phyloP scores from a whole-genome alignment of 2,329 filamentous ascomycete species.

The Talaromyces amestolkiae region DNA sequence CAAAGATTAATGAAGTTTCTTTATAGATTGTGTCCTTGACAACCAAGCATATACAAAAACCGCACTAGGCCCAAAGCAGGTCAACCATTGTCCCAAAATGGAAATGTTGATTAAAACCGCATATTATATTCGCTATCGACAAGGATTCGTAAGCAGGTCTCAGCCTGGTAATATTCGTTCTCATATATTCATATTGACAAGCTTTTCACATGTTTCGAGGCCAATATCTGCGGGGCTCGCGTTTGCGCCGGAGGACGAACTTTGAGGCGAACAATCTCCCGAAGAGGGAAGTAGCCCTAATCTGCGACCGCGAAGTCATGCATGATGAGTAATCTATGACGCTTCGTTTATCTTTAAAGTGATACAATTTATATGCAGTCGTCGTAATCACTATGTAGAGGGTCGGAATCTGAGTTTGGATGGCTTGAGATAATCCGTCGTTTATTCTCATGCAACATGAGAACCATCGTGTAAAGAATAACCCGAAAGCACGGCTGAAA shows the following conservation, averaged over 20 bases:
- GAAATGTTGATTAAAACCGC: neutral
- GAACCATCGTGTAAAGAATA: neutral
- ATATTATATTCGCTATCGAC: neutral
- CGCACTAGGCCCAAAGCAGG: neutral
- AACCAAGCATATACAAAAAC: neutral
- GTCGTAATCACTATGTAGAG: too few species aligned
- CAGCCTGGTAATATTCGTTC: neutral
- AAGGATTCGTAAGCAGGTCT: neutral
- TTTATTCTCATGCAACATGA: neutral
- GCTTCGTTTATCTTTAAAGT: neutral
- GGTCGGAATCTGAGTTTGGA: too few species aligned
- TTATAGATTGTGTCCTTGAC: neutral
- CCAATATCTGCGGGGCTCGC: neutral
- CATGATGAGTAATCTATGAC: neutral
- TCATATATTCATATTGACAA: neutral
- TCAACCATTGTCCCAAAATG: conserved; percentile 3
- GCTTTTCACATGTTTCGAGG: neutral
- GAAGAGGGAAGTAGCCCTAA: neutral
- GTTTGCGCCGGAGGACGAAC: neutral
- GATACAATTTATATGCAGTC: too few species aligned
- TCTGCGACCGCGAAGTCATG: neutral
- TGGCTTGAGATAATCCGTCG: too few species aligned
- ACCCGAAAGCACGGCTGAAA: too few species aligned
- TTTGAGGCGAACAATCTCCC: neutral
- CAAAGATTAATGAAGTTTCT: neutral